Conservation (phyloP, 768 basidiomycete genomes). For the Boletus sp. region DNA sequence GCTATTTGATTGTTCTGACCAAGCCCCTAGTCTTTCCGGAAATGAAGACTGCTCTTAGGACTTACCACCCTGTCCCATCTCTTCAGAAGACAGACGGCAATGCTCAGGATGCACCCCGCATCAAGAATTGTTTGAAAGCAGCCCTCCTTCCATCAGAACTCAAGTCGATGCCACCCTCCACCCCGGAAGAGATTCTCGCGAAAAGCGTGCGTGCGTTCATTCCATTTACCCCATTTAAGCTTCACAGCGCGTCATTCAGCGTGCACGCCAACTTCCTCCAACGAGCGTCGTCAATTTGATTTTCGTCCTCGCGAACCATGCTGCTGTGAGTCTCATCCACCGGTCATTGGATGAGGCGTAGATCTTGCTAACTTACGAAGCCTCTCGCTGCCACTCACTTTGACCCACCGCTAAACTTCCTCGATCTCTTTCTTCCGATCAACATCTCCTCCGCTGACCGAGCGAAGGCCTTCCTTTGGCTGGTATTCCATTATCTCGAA, state of each 20-base stretch:
- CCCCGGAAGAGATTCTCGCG: constrained; percentile 68
- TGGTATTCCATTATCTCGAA: constrained; percentile 81
- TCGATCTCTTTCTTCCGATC: constrained; percentile 82
- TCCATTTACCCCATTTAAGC: constrained; percentile 1
- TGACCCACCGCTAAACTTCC: constrained; percentile 67
- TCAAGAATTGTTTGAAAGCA: constrained; percentile 87
- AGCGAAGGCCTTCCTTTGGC: constrained; percentile 78
- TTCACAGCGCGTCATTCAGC: constrained; percentile 34
- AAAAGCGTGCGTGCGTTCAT: constrained; percentile 49
- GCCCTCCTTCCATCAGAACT: constrained; percentile 69
- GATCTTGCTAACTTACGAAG: constrained; percentile 30
- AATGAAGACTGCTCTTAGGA: constrained; percentile 87
- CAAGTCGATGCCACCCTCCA: constrained; percentile 62
- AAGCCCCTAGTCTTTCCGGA: constrained; percentile 73
- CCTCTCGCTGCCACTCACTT: constrained; percentile 68
- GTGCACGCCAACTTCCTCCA: constrained; percentile 61
- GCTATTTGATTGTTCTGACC: constrained; percentile 17
- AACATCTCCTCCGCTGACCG: constrained; percentile 69
- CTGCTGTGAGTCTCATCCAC: constrained; percentile 51
- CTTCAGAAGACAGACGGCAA: constrained; percentile 86
- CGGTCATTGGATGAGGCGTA: constrained; percentile 2
- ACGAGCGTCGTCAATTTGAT: constrained; percentile 86
- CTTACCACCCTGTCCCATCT: constrained; percentile 86
- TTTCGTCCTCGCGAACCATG: constrained; percentile 78
- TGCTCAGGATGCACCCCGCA: constrained; percentile 86